Base-by-base conservation (phyloP, 805 yeast genomes). In the Teunomyces gatunensis region DNA sequence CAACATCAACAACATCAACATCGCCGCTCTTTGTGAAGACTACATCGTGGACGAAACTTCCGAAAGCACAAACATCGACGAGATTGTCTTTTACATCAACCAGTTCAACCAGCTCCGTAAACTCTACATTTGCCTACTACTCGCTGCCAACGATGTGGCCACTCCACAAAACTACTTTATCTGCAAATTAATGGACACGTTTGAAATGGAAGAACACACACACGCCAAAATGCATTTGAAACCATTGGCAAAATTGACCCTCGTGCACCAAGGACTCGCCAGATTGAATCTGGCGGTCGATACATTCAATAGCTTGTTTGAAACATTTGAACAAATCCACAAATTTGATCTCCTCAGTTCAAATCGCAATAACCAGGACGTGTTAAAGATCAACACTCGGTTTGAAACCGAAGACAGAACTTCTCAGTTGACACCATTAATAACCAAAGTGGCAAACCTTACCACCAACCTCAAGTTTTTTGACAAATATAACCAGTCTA, bases 31-130 rank as follows among this genome's bases (percentile, higher is more conserved):
- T 9, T 25, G 27, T 12, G 34, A 6, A 7, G 34, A 40, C 13
- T 40, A 27, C 43, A 29, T 18, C 13, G 33, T 20, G 27, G 13
- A 17, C 15, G 25, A 27, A 7, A 39, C 43, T 13, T 33, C 37
- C 28, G 39, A 42, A 2, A 33, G 44, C 45, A 42, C 53, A 43
- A 15, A 37, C 21, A 11, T 17, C 27, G 51, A 50, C 11, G 47
- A 47, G 20, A 47, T 51, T 33, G 42, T 50, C 5, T 51, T 47
- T 36, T 41, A 34, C 37, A 47, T 65, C 33, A 53, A 58, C 28
- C 51, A 59, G 36, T 73, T 73, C 54, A 71, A 71, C 49, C 69
- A 64, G 44, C 51, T 66, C 33, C 48, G 78, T 28, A 66, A 73
- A 39, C 54, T 73, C 11, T 56, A 72, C 21, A 59, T 72, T 4